Base-by-base conservation (phyloP, 306 rosid genomes). In the Rosa rugosa region DNA sequence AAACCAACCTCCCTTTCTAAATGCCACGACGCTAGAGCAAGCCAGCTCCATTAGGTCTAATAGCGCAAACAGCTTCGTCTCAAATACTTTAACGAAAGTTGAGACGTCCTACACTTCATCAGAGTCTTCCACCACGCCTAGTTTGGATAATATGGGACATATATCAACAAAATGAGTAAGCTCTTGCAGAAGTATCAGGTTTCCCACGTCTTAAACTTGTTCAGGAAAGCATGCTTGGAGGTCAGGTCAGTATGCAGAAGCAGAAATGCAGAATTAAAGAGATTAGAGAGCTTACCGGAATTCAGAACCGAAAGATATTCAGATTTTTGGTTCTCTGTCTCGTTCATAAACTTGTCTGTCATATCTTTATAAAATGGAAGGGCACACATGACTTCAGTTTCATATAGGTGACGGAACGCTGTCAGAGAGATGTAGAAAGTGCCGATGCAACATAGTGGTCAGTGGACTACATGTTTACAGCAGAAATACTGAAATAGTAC, bases 1-100 rank as follows among this genome's bases (percentile, higher is more conserved):
- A 75, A 85, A 69, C 54, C 94, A 90, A 62, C 98, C 98, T 38
- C 98, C 97, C 22, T 94, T 94, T 79, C 71, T 94, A 72, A 90
- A 82, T 76, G 75, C 88, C 45, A 84, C 79, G 46, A 22, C 73
- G 65, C 69, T 73, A n/a, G 88, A 85, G 69, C 74, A 91, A 17
- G 74, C 81, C 17, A 81, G 84, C 78, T 84, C 89, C 63, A 62
- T 45, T 13, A 84, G 79, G 40, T 86, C 93, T 60, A 86, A 42
- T 31, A 86, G 93, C 80, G 79, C 87, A 56, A 81, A 70, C 74
- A 89, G 88, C 76, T 75, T 80, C 57, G 77, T 81, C 34, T 88
- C 91, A 74, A 84, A 80, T 77, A 84, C 90, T 10, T 51, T 81
- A 44, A 83, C 78, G 54, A 90, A 86, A 85, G 80, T 77, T 69